Evolutionary conservation across 352 stramenopile species (phyloP), one percentile per base, ranked within the genome.

Genomic region (Ophiocytium majus): DNA sequence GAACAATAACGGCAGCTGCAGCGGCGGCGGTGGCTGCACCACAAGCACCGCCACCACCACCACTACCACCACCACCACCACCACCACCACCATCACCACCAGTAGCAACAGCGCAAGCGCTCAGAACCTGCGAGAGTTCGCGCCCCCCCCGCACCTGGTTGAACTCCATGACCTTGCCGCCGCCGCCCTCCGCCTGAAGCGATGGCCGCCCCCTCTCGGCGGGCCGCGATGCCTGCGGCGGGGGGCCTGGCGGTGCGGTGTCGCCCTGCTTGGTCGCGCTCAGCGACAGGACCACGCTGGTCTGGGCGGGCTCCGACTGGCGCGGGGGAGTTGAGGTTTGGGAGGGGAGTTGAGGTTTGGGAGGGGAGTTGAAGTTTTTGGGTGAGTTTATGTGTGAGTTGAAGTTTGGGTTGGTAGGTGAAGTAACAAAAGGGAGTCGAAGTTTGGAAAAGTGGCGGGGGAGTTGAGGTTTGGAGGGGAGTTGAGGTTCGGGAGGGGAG

Each of bases 221-320:
- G n/a, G 82, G 82, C 0, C 75, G 37, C 28, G 71, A 82, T 0
- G 75, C 63, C 64, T 86, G 82, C 0, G 80, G 76, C 14, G 75
- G 31, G 9, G 82, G 82, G 9, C 82, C 82, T 17, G 82, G 82
- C 14, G 71, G 33, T 9, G 82, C 75, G 71, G 36, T 82, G 76
- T 82, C 82, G 19, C 82, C 82, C n/a, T 75, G 74, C 49, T 78
- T 63, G 76, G 74, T 81, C 32, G 57, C 75, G 19, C 75, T 76
- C 33, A 86, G 43, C 71, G 34, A 75, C 10, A 86, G 78, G 14
- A 86, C 76, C 37, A 86, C 78, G 28, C 50, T 86, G 23, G 82
- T 86, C 17, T 75, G 19, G 5, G 19, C 63, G 9, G 63, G 63
- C 63, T 75, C 31, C 9, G 63, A 28, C 63, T 75, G 63, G 5